Conservation (phyloP, 768 basidiomycete genomes). For the Hebeloma cylindrosporum region DNA sequence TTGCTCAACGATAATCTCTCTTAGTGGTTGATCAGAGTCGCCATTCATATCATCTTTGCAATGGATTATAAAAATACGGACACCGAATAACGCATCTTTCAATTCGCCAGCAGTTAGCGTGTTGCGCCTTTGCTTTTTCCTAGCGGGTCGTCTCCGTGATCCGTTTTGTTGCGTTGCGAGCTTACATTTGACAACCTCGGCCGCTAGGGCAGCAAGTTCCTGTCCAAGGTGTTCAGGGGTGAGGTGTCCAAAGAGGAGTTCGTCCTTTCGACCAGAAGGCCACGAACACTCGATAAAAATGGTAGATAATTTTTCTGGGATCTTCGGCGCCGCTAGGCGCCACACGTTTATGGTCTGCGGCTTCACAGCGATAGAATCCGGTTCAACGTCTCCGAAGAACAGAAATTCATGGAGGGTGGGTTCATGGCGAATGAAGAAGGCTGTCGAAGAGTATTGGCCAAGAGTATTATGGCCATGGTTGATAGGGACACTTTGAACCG, state of each 20-base stretch:
- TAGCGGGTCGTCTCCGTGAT: constrained; percentile 28
- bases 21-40: constrained; percentile 49
- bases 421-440: constrained; percentile 82
- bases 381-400: constrained; percentile 95
- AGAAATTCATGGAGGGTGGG: constrained; percentile 67
- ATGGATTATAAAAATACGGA: constrained; percentile 80
- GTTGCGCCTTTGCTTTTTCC: constrained; percentile 41
- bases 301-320: constrained; percentile 65
- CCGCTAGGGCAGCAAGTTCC: constrained; percentile 72
- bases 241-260: constrained; percentile 82
- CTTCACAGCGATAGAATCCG: constrained; percentile 63
- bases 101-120: constrained; percentile 44
- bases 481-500: constrained; percentile 66
- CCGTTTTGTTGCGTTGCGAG: constrained; percentile 23
- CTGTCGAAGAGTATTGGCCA: constrained; percentile 71
- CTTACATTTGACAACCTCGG: constrained; percentile 57
- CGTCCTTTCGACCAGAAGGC: constrained; percentile 66
- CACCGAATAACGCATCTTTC: constrained; percentile 51
- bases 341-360: constrained; percentile 74
- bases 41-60: constrained; percentile 76
- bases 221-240: constrained; percentile 75
- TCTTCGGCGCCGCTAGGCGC: constrained; percentile 76
- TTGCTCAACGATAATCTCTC: constrained; percentile 72
- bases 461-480: constrained; percentile 65
- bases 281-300: constrained; percentile 97